These are phyloP conservation scores for Henckelia pumila DNA, from an alignment of 257 asterid genomes.

Conservation along the genomic window DNA sequence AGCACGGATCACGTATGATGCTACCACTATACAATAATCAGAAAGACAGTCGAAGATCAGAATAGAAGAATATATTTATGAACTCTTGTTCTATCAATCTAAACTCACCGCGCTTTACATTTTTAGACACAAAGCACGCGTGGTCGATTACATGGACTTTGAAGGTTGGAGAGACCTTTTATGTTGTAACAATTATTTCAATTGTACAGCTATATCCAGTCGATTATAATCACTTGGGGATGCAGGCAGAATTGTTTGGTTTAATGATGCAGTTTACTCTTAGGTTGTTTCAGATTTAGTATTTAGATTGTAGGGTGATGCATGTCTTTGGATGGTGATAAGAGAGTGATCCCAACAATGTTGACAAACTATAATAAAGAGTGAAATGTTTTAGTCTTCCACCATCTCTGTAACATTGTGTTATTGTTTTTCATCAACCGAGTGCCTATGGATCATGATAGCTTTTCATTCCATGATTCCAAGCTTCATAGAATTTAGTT, in stretches of 20 bases:
- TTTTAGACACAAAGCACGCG: constrained; percentile 41
- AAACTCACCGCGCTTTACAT: constrained; percentile 42
- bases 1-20: constrained; percentile 51
- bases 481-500: too few relatives aligned
- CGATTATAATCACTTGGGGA: neutral
- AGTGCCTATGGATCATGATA: neutral
- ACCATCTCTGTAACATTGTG: neutral
- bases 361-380: neutral
- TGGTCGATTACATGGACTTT: constrained; percentile 1
- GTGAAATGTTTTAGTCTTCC: neutral
- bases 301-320: neutral
- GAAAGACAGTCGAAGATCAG: constrained; percentile 80
- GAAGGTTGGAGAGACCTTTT: neutral
- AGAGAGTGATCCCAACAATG: neutral
- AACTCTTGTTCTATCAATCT: constrained; percentile 14
- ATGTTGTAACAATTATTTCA: neutral
- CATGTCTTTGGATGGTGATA: neutral
- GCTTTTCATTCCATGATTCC: neutral
- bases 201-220: neutral
- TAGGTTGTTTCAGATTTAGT: neutral
- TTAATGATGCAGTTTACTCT: neutral
- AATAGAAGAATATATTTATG: constrained; percentile 36
- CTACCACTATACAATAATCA: constrained; percentile 66
- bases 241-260: neutral
- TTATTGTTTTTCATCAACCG: too few relatives aligned